phyloP scores from a whole-genome alignment of 805 yeast genomes.

The Candida qinlingensis region DNA sequence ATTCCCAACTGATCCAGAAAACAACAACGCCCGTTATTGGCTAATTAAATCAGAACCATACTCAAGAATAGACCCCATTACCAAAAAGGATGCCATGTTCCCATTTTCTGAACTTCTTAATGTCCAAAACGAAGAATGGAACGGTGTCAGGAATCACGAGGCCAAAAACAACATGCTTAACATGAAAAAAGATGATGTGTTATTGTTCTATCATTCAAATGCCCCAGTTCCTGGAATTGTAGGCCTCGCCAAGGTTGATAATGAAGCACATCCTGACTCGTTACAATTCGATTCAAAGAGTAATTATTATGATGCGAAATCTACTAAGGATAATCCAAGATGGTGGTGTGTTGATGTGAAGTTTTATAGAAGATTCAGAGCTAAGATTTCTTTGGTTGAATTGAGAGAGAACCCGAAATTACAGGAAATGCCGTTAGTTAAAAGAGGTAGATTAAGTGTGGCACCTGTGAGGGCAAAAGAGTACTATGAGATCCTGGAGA shows the following conservation, averaged over 20 bases:
- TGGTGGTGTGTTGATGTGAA: constrained; percentile 56
- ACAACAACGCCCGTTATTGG: constrained; percentile 38
- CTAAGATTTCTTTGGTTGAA: constrained; percentile 37
- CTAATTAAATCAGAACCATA: constrained; percentile 52
- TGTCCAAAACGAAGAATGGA: constrained; percentile 44
- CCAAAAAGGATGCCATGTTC: constrained; percentile 45
- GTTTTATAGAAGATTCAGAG: constrained; percentile 37
- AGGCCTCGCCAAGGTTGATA: constrained; percentile 37
- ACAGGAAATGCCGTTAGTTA: constrained; percentile 38
- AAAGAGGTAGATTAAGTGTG: constrained; percentile 47
- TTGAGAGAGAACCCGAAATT: constrained; percentile 31
- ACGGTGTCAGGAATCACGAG: constrained; percentile 55
- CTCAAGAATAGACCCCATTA: constrained; percentile 39
- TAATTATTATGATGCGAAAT: constrained; percentile 44
- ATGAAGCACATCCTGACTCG: constrained; percentile 34
- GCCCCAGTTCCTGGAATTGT: constrained; percentile 51
- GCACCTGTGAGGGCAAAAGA: constrained; percentile 42
- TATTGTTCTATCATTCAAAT: constrained; percentile 52
- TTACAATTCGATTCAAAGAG: constrained; percentile 37
- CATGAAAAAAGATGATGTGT: constrained; percentile 43
- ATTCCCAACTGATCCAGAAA: constrained; percentile 23
- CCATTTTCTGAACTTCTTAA: constrained; percentile 38
- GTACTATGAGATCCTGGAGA: constrained; percentile 32
- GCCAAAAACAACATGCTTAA: constrained; percentile 45
- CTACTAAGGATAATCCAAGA: constrained; percentile 35